A percentile compares a stretch with the other conserved stretches of the same genome.
Conservation (phyloP, 2,329 filamentous ascomycete species). For the Aspergillus sp. region DNA sequence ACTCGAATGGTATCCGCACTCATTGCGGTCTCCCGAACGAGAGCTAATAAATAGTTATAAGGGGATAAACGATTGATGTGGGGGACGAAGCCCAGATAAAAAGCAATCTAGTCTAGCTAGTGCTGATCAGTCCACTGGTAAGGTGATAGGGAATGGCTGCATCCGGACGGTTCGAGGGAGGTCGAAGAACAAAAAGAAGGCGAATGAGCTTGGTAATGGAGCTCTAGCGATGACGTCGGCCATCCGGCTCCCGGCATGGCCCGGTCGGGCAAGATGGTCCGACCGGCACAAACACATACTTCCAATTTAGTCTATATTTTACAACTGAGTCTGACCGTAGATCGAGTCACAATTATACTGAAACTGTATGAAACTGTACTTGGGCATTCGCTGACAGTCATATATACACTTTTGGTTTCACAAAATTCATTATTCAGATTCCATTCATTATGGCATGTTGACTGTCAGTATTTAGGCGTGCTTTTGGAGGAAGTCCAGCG, state of each 20-base stretch:
- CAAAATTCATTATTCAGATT: neutral
- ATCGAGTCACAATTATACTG: too few relatives aligned
- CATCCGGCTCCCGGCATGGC: neutral
- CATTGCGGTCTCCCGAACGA: neutral
- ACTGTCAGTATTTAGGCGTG: slow-evolving; percentile 33
- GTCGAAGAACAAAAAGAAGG: neutral
- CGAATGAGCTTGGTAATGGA: neutral
- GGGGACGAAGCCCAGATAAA: neutral
- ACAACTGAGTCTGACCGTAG: too few relatives aligned
- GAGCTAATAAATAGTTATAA: neutral
- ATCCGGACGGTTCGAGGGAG: neutral
- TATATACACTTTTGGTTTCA: neutral
- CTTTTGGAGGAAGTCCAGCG: slow-evolving; percentile 45
- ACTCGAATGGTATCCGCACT: neutral
- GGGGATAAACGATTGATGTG: neutral
- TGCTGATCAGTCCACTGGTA: neutral
- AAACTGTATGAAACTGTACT: too few relatives aligned
- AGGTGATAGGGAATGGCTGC: neutral
- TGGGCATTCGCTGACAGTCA: neutral
- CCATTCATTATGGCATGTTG: neutral
- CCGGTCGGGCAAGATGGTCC: neutral
- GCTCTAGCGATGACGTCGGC: slow-evolving; percentile 8
- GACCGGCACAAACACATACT: neutral
- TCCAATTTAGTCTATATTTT: neutral
- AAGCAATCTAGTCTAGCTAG: neutral